Base-by-base conservation (phyloP, 257 asterid genomes). In the Nicotiana knightiana region DNA sequence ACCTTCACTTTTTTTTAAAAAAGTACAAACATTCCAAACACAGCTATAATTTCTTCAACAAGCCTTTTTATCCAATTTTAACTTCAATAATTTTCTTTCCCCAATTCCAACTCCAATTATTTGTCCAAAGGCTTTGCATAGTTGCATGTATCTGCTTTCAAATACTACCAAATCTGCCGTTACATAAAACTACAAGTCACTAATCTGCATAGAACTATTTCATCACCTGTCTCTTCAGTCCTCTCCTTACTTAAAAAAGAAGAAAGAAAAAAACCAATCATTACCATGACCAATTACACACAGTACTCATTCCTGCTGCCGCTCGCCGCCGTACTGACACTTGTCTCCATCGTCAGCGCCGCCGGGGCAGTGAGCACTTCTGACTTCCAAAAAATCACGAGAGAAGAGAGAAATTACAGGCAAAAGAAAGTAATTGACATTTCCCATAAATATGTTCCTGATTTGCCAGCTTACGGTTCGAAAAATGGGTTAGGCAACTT, bases 371-470 rank as follows among this genome's bases (percentile, higher is more conserved):
- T 28, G 8, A 71, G 39, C 37, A 71, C 61, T 2, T 24, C 10
- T 21, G 79, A 73, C 26, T 7, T 48, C 9, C 15, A 24, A 26
- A 51, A 73, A 9, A 73, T 73, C 26, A 48, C 8, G 13, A 33
- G 39, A 3, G 79, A 24, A 15, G 79, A 73, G 62, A 73, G 15
- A 48, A 48, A 7, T 48, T 73, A 73, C 21, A 73, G 11, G 39
- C 1, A 24, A 48, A 73, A 48, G 16, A 54, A 33, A 12, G n/a
- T 53, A 12, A 33, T 81, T 37, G 83, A 67, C 68, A 53, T 81
- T 11, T 51, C 57, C 0, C 67, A 66, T 39, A 46, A 67, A 39
- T 81, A 81, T 35, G 83, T 54, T 67, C 83, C 79, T 54, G 43
- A 43, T 5, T 11, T 67, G 68, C 83, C 79, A 28, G 15, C 62